These are phyloP conservation scores for Pugionium cornutum DNA, from an alignment of 345 rosid genomes.

Conservation along the genomic window DNA sequence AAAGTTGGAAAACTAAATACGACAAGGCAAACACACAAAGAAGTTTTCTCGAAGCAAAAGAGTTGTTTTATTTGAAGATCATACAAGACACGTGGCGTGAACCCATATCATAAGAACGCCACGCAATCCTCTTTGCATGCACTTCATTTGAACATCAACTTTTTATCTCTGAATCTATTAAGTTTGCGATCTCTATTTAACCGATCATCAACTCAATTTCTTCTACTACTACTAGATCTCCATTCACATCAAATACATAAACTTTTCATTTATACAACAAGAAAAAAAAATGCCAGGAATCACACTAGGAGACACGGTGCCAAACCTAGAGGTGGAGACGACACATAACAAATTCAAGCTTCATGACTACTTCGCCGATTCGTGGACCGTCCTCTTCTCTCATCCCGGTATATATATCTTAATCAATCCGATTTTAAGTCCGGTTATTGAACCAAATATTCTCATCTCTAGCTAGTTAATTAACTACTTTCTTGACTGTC, in stretches of 20 bases:
- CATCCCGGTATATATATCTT: slow-evolving; percentile 53
- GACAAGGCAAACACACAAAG: too few species aligned
- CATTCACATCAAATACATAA: slow-evolving; percentile 7
- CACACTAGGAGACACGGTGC: slow-evolving; percentile 69
- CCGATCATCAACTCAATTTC: background rate
- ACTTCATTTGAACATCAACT: slow-evolving; percentile 23
- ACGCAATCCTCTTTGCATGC: slow-evolving; percentile 38
- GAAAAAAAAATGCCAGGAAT: slow-evolving; percentile 63
- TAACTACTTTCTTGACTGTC: too few species aligned
- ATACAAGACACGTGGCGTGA: slow-evolving; percentile 32
- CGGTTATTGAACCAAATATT: background rate
- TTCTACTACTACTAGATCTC: background rate
- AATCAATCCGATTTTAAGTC: background rate
- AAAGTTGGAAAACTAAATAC: background rate
- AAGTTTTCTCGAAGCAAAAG: too few species aligned
- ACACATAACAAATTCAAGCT: slow-evolving; percentile 67
- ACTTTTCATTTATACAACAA: background rate
- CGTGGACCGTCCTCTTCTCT: slow-evolving; percentile 80
- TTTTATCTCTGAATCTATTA: background rate
- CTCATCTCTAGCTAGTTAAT: background rate
- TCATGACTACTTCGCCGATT: slow-evolving; percentile 52
- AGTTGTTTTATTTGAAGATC: too few species aligned
- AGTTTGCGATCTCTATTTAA: slow-evolving; percentile 31
- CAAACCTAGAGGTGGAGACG: slow-evolving; percentile 67
- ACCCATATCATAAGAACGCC: slow-evolving; percentile 18